Percentiles rank a stretch among this genome's conserved stretches.
Conservation (phyloP, 1,284 basidiomycete genomes). For the Tilletia setariae region DNA sequence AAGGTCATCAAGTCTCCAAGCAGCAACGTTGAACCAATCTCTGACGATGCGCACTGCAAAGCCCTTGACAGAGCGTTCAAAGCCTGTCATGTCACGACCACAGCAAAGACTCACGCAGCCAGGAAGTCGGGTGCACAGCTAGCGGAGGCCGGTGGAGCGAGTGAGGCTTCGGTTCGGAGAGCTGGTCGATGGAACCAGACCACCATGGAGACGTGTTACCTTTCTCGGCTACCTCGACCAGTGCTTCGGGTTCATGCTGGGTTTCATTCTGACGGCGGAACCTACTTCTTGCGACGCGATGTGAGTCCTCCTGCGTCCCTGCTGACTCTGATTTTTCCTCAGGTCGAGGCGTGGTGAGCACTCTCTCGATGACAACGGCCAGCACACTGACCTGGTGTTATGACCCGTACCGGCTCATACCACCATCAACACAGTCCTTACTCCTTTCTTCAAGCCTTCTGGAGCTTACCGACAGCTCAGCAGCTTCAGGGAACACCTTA, state of each 20-base stretch:
- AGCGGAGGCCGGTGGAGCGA: not conserved
- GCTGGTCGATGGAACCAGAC: constrained; percentile 1
- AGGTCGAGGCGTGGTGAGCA: not conserved
- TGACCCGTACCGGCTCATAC: too few species aligned
- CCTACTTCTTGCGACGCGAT: not conserved
- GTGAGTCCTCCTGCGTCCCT: not conserved
- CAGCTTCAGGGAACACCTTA: too few species aligned
- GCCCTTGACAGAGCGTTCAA: not conserved
- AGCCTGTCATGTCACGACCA: not conserved
- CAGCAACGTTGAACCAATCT: not conserved
- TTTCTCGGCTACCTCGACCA: not conserved
- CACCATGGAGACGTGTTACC: constrained; percentile 1
- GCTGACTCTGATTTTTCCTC: not conserved
- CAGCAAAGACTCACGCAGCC: constrained; percentile 1
- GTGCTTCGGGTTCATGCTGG: not conserved
- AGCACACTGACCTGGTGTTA: too few species aligned
- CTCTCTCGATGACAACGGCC: not conserved
- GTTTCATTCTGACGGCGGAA: not conserved
- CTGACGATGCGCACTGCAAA: not conserved
- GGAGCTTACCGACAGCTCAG: too few species aligned
- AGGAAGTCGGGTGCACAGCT: constrained; percentile 9
- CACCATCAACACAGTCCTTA: too few species aligned
- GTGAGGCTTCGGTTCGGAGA: not conserved
- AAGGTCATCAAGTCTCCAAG: constrained; percentile 2
- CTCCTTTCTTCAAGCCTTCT: too few species aligned